A percentile compares a stretch with the other conserved stretches of the same genome.
Conservation (phyloP, 768 basidiomycete species). For the Lactarius tabidus region DNA sequence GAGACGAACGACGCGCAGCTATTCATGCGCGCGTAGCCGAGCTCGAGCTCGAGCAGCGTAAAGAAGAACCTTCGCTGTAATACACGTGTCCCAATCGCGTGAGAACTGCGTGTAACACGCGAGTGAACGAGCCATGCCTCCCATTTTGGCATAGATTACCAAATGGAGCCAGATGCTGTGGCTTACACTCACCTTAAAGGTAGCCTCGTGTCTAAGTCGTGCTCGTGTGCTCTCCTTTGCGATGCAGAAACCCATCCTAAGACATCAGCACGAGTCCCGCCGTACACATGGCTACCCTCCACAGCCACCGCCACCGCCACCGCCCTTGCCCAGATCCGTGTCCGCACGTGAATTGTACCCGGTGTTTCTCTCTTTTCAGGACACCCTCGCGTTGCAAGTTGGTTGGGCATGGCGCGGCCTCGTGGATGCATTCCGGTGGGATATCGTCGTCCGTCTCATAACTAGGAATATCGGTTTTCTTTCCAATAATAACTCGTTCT, state of each 20-base stretch:
- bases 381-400: conserved; percentile 57
- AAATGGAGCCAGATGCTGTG: not conserved
- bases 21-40: conserved; percentile 48
- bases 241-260: conserved; percentile 17
- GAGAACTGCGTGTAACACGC: too few species aligned
- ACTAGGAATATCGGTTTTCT: conserved; percentile 44
- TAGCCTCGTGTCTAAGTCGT: not conserved
- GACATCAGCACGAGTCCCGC: conserved; percentile 4
- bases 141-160: not conserved
- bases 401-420: conserved; percentile 58
- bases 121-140: too few species aligned
- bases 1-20: conserved; percentile 48
- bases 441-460: conserved; percentile 54
- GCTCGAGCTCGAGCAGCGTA: conserved; percentile 26
- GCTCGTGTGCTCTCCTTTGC: conserved; percentile 4
- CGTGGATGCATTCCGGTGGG: conserved; percentile 71
- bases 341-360: conserved; percentile 57
- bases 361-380: conserved; percentile 57
- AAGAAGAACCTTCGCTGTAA: conserved; percentile 6
- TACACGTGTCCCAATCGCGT: not conserved
- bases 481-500: not conserved
- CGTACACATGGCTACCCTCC: conserved; percentile 7
- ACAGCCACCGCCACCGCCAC: not conserved
- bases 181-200: not conserved
- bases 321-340: not conserved